Percentiles rank a stretch among this genome's conserved stretches.
phyloP scores from a whole-genome alignment of 2,329 filamentous ascomycete species.

The Blastomyces silverae region DNA sequence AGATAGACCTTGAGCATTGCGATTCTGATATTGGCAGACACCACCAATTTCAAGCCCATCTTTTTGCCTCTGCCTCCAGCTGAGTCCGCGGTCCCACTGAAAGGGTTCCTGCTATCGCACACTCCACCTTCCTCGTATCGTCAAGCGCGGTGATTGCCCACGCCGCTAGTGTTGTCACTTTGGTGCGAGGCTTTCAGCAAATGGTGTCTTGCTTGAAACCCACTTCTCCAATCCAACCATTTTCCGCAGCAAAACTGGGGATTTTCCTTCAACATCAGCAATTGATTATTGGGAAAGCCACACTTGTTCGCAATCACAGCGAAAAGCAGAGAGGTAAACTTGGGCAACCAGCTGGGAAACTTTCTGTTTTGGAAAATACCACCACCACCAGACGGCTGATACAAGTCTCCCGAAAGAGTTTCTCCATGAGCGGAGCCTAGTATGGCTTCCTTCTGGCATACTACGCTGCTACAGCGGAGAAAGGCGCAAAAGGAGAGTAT shows the following conservation, averaged over 20 bases:
- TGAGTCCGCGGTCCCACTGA: too few relatives aligned
- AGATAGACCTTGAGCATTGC: background rate
- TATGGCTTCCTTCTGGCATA: background rate
- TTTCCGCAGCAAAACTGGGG: background rate
- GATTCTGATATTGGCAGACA: too few relatives aligned
- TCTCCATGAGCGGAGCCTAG: background rate
- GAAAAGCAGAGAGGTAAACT: background rate
- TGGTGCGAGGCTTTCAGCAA: background rate
- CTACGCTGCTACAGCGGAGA: background rate
- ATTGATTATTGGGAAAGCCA: background rate
- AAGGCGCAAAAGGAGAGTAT: background rate
- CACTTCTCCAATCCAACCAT: too few relatives aligned
- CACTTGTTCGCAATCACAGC: background rate
- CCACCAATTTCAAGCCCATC: too few relatives aligned
- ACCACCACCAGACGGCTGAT: background rate
- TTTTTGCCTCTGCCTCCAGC: too few relatives aligned
- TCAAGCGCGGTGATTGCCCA: background rate
- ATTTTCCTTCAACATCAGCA: background rate
- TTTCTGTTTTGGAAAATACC: background rate
- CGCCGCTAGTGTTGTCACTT: background rate
- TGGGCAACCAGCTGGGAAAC: background rate
- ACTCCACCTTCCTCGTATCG: background rate
- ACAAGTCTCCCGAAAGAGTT: background rate
- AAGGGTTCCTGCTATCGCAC: too few relatives aligned
- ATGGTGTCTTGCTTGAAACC: background rate